These are phyloP conservation scores for Microsporum canis DNA, from an alignment of 2,329 filamentous ascomycete genomes.

Conservation along the genomic window DNA sequence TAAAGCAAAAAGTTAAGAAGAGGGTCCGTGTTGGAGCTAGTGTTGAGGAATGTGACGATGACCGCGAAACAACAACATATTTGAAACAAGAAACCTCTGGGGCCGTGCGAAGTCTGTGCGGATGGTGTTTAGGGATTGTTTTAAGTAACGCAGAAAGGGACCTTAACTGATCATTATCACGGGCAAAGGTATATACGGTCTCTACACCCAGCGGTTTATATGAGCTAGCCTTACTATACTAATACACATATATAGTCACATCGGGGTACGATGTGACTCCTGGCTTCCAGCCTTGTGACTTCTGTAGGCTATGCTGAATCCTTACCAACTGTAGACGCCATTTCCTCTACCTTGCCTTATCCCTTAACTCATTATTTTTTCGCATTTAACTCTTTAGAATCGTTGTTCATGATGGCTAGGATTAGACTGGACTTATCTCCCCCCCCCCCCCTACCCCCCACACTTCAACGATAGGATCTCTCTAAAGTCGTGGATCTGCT, in stretches of 20 bases:
- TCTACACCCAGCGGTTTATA: neutral
- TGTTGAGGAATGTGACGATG: constrained; percentile 76
- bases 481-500: no score
- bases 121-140: constrained; percentile 75
- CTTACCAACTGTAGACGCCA: neutral
- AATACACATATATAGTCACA: neutral
- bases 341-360: neutral
- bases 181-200: neutral
- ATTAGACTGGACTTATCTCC: neutral
- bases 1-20: constrained; percentile 80
- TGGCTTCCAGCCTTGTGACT: neutral
- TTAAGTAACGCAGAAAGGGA: constrained; percentile 42
- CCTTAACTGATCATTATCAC: neutral
- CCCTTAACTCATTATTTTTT: neutral
- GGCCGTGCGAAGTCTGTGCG: constrained; percentile 69
- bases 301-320: neutral
- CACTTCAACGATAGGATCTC: no score
- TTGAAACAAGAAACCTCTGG: constrained; percentile 61
- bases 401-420: neutral
- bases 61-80: constrained; percentile 53
- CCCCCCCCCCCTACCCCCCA: neutral
- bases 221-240: neutral
- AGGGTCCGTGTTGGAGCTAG: constrained; percentile 71
- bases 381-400: neutral
- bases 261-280: neutral